Evolutionary conservation across 371 early-diverging fungal genomes (phyloP).

Genomic region (Haplosporangium sp.): DNA sequence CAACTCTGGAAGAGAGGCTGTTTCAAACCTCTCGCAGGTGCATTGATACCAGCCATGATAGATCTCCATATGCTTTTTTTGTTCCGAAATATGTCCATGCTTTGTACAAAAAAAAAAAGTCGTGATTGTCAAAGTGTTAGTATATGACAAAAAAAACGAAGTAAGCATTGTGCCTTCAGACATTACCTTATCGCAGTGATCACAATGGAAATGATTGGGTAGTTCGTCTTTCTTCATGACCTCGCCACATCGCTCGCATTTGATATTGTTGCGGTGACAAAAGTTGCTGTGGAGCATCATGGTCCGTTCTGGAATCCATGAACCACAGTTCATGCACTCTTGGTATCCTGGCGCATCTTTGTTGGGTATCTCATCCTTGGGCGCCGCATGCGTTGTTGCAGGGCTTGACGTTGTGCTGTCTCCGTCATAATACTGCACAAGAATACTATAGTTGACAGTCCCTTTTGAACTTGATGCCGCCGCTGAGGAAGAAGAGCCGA

Average conservation of each 20-base stretch:
- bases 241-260: constrained; percentile 72
- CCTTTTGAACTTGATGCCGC: constrained; percentile 9
- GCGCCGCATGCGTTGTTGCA: not conserved
- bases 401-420: constrained; percentile 9
- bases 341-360: constrained; percentile 57
- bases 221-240: constrained; percentile 78
- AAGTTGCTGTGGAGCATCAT: constrained; percentile 77
- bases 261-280: constrained; percentile 82
- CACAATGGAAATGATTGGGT: constrained; percentile 86
- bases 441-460: constrained; percentile 15
- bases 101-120: constrained; percentile 1
- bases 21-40: constrained; percentile 60
- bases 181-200: constrained; percentile 64
- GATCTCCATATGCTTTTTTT: constrained; percentile 74
- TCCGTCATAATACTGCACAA: constrained; percentile 27
- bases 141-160: not conserved
- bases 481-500: constrained; percentile 8
- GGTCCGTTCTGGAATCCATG: constrained; percentile 71
- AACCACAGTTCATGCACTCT: constrained; percentile 78
- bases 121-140: not conserved
- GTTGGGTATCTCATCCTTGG: constrained; percentile 37
- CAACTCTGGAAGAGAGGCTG: constrained; percentile 61
- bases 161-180: not conserved
- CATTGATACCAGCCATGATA: constrained; percentile 74
- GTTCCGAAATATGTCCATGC: constrained; percentile 60